These are phyloP conservation scores for Trichoderma sp. DNA, from an alignment of 2,329 filamentous ascomycete genomes.

Conservation along the genomic window DNA sequence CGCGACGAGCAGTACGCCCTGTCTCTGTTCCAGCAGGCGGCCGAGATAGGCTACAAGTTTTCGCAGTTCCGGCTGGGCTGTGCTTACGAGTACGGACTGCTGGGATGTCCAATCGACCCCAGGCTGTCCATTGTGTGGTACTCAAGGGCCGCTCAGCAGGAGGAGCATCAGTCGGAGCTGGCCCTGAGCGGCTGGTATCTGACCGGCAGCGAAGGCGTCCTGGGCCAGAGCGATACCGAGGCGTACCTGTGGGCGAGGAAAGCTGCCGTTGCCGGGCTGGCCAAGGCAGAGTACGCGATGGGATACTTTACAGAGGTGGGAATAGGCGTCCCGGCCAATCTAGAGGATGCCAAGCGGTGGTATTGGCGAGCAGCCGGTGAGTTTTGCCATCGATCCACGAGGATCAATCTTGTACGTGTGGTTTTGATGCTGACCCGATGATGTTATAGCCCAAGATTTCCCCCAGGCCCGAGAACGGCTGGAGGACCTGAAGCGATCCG, in stretches of 20 bases:
- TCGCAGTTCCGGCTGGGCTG: slow-evolving; percentile 88
- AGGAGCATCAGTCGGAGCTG: slow-evolving; percentile 90
- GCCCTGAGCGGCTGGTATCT: slow-evolving; percentile 91
- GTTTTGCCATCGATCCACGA: slow-evolving; percentile 43
- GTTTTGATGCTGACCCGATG: slow-evolving; percentile 31
- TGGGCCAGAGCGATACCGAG: slow-evolving; percentile 91
- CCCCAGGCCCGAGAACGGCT: slow-evolving; percentile 89
- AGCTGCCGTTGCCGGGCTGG: slow-evolving; percentile 81
- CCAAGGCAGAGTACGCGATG: slow-evolving; percentile 96
- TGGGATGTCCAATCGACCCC: slow-evolving; percentile 82
- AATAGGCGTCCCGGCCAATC: slow-evolving; percentile 80
- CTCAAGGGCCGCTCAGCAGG: slow-evolving; percentile 83
- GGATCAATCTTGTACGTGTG: not conserved
- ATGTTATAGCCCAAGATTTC: slow-evolving; percentile 78
- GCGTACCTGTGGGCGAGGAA: slow-evolving; percentile 97
- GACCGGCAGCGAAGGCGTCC: slow-evolving; percentile 82
- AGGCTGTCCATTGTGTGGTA: slow-evolving; percentile 92
- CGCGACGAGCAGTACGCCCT: slow-evolving; percentile 80
- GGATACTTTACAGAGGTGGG: slow-evolving; percentile 96
- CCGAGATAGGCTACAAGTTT: slow-evolving; percentile 90
- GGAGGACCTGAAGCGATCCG: slow-evolving; percentile 84
- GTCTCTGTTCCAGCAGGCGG: slow-evolving; percentile 81
- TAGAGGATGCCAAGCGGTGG: slow-evolving; percentile 97
- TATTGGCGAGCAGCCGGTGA: slow-evolving; percentile 96
- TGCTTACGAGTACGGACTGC: slow-evolving; percentile 84